A percentile compares a stretch with the other conserved stretches of the same genome.
phyloP scores from a whole-genome alignment of 2,329 filamentous ascomycete species.

The Coleophoma eucalyptorum region DNA sequence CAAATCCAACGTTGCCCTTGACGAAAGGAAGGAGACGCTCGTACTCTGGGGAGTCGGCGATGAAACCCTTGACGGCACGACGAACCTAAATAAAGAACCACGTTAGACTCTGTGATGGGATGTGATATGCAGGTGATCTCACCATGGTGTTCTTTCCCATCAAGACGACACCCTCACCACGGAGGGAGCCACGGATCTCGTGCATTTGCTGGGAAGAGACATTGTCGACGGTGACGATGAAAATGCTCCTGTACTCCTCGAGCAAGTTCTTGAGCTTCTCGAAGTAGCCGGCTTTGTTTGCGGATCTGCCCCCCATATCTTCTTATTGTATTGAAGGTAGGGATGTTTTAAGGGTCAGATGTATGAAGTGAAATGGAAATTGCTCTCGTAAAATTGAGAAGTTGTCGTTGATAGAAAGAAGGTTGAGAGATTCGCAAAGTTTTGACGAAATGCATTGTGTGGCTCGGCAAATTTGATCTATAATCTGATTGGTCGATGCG shows the following conservation, averaged over 20 bases:
- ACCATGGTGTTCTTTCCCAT: constrained; percentile 99
- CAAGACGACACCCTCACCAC: constrained; percentile 88
- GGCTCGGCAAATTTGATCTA: background rate
- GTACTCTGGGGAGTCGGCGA: constrained; percentile 89
- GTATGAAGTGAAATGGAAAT: constrained; percentile 11
- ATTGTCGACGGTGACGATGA: constrained; percentile 99
- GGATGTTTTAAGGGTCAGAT: constrained; percentile 87
- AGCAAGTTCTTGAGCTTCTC: constrained; percentile 98
- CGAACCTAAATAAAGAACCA: constrained; percentile 63
- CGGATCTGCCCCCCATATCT: constrained; percentile 98
- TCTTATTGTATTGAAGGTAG: constrained; percentile 86
- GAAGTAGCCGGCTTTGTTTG: constrained; percentile 96
- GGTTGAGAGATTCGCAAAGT: background rate
- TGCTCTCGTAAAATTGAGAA: constrained; percentile 15
- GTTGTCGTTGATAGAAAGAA: constrained; percentile 3
- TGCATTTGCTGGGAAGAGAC: constrained; percentile 99
- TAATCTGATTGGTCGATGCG: background rate
- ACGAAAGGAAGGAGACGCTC: constrained; percentile 95
- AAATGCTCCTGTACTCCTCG: constrained; percentile 95
- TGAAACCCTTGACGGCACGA: constrained; percentile 94
- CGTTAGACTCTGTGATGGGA: constrained; percentile 8
- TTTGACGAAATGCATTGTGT: too few relatives aligned
- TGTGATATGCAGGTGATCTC: constrained; percentile 15
- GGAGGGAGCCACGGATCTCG: constrained; percentile 94
- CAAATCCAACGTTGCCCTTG: constrained; percentile 97